These are phyloP conservation scores for Auricularia cornea DNA, from an alignment of 768 basidiomycete species.

Conservation along the genomic window DNA sequence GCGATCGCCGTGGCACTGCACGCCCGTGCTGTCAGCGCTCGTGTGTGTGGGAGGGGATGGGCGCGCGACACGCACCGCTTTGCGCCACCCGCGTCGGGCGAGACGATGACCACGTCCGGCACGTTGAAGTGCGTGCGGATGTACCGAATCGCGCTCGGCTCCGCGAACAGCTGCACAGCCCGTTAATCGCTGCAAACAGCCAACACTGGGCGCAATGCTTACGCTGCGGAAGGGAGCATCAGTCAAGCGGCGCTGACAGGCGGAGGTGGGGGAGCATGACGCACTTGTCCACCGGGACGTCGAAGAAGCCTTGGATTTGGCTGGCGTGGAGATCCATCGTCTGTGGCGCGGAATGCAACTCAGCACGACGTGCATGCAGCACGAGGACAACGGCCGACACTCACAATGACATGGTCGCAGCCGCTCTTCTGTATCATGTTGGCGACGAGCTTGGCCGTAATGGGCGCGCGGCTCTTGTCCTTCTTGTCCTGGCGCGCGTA, in stretches of 20 bases:
- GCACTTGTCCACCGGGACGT: constrained; percentile 99
- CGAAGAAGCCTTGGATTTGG: constrained; percentile 99
- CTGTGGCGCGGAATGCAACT: constrained; percentile 19
- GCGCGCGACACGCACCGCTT: constrained; percentile 58
- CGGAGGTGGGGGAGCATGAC: constrained; percentile 25
- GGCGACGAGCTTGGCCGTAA: constrained; percentile 95
- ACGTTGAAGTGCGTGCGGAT: constrained; percentile 88
- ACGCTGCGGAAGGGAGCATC: constrained; percentile 5
- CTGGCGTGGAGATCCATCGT: constrained; percentile 99
- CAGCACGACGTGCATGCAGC: not conserved
- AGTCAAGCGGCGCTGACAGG: not conserved
- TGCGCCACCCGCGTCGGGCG: constrained; percentile 96
- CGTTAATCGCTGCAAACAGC: not conserved
- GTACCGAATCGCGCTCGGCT: constrained; percentile 90
- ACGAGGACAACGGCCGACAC: constrained; percentile 23
- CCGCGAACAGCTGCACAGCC: constrained; percentile 73
- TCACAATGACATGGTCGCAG: constrained; percentile 93
- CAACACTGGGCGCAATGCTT: no score
- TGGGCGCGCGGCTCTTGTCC: constrained; percentile 96
- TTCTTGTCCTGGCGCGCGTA: constrained; percentile 99
- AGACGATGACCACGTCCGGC: constrained; percentile 85
- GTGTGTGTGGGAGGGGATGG: not conserved
- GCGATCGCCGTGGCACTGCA: constrained; percentile 92
- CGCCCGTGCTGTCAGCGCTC: not conserved
- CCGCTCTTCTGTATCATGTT: constrained; percentile 93